These are phyloP conservation scores for Monosporascus sp. DNA, from an alignment of 2,329 filamentous ascomycete species.

Conservation along the genomic window DNA sequence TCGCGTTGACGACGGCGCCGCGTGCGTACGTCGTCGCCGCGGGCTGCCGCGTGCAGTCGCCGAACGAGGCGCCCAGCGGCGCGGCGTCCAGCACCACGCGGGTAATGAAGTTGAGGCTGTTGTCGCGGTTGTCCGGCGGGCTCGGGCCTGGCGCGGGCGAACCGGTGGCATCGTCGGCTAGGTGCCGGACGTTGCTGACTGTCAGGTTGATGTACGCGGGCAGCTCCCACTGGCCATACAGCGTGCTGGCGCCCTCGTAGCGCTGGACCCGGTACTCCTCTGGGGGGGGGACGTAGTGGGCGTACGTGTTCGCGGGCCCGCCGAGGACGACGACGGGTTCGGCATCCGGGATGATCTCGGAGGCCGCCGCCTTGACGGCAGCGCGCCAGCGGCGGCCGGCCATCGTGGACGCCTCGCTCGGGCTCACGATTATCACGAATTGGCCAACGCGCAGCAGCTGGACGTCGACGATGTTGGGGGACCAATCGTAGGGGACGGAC, in stretches of 20 bases:
- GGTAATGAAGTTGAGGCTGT: slow-evolving; percentile 74
- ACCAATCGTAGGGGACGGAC: slow-evolving; percentile 72
- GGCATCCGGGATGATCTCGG: slow-evolving; percentile 31
- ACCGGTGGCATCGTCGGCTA: slow-evolving; percentile 44
- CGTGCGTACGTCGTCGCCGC: slow-evolving; percentile 43
- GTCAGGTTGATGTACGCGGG: slow-evolving; percentile 85
- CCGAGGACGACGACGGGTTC: slow-evolving; percentile 73
- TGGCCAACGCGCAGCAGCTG: slow-evolving; percentile 80
- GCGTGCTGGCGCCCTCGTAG: slow-evolving; percentile 90
- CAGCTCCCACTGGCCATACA: slow-evolving; percentile 78
- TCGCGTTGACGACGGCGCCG: slow-evolving; percentile 58
- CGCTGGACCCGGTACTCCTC: slow-evolving; percentile 82
- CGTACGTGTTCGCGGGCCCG: slow-evolving; percentile 83
- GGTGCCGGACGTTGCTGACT: slow-evolving; percentile 62
- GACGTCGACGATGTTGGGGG: slow-evolving; percentile 82
- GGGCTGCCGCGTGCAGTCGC: slow-evolving; percentile 55
- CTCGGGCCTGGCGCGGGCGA: slow-evolving; percentile 48
- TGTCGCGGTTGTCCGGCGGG: slow-evolving; percentile 73
- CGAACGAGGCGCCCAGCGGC: slow-evolving; percentile 63
- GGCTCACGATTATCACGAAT: slow-evolving; percentile 76
- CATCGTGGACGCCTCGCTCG: slow-evolving; percentile 89
- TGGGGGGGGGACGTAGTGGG: slow-evolving; percentile 72
- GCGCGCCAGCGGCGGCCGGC: slow-evolving; percentile 79
- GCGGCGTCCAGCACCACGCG: slow-evolving; percentile 70
- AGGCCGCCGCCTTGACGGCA: slow-evolving; percentile 51